phyloP scores from a whole-genome alignment of 129 eudicot genomes.

The Centaurea solstitialis region DNA sequence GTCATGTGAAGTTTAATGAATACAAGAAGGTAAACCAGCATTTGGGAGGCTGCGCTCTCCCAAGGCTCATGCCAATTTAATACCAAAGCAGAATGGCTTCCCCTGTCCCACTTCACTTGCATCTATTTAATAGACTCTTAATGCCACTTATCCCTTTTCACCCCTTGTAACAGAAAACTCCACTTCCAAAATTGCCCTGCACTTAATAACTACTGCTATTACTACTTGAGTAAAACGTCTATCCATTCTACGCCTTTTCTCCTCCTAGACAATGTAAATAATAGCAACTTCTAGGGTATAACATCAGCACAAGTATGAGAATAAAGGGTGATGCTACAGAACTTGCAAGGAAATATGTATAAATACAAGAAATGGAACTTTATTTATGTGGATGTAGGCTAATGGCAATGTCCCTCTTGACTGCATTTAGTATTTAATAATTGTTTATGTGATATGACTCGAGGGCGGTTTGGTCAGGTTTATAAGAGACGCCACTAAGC shows the following conservation, averaged over 20 bases:
- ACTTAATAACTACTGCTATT: neutral
- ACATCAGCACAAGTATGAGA: neutral
- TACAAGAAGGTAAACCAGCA: neutral
- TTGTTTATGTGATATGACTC: no score
- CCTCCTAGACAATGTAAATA: neutral
- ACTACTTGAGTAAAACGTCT: no score
- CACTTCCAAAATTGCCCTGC: neutral
- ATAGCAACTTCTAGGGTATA: neutral
- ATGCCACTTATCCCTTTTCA: neutral
- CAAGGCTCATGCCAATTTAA: no score
- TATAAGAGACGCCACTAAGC: no score
- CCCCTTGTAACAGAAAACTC: neutral
- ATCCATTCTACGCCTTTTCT: neutral
- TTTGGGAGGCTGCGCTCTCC: neutral
- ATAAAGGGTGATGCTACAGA: neutral
- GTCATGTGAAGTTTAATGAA: neutral
- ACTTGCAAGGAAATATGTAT: neutral
- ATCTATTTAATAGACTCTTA: neutral
- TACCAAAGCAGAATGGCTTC: neutral
- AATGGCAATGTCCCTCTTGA: neutral
- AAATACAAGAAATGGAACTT: neutral
- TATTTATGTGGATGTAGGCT: neutral
- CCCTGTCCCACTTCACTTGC: neutral
- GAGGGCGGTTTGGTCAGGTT: no score
- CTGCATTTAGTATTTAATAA: no score